These are phyloP conservation scores for Lathyrus aphaca DNA, from an alignment of 306 rosid genomes.

Conservation along the genomic window DNA sequence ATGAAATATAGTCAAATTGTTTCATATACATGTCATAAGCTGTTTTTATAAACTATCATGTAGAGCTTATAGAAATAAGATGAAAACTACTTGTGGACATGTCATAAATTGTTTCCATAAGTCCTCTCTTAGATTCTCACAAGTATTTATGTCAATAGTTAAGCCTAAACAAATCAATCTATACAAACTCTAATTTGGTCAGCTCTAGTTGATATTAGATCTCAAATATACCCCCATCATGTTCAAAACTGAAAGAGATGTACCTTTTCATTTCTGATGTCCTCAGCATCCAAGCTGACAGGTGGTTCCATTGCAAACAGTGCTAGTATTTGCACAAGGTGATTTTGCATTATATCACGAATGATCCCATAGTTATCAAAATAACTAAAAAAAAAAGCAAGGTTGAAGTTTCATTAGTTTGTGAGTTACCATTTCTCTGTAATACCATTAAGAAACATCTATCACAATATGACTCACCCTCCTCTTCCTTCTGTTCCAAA, in stretches of 20 bases:
- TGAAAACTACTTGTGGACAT: neutral
- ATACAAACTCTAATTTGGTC: neutral
- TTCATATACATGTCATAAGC: neutral
- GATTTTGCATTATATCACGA: conserved; percentile 98
- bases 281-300: conserved; percentile 96
- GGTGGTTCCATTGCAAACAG: conserved; percentile 98
- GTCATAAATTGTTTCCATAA: neutral
- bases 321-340: conserved; percentile 93
- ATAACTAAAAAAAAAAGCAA: conserved; percentile 53
- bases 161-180: neutral
- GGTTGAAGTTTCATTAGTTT: conserved; percentile 32
- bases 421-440: conserved; percentile 22
- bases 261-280: conserved; percentile 94
- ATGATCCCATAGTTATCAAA: conserved; percentile 90
- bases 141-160: neutral
- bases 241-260: neutral
- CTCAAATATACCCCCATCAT: neutral
- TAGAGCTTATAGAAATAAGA: neutral
- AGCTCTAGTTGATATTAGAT: neutral
- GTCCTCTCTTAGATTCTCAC: neutral
- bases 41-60: neutral
- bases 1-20: neutral
- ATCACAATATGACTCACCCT: conserved; percentile 60
- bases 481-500: conserved; percentile 98
- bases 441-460: conserved; percentile 27